Percentiles rank a stretch among this genome's conserved stretches.
These are phyloP conservation scores for Boletus barrowsii DNA, from an alignment of 768 basidiomycete genomes.

Conservation along the genomic window DNA sequence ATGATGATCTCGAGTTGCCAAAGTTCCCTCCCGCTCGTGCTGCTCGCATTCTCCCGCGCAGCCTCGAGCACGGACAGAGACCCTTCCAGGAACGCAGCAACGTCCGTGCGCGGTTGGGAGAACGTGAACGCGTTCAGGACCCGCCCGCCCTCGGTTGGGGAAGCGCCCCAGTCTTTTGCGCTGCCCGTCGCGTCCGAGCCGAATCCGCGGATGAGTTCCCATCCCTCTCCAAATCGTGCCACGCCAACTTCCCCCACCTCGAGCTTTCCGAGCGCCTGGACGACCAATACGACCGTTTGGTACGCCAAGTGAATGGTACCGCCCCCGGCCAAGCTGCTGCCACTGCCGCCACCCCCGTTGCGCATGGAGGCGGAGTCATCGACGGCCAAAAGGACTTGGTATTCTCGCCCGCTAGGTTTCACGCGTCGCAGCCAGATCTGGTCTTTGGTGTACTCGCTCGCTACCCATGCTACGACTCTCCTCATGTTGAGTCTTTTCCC, in stretches of 20 bases:
- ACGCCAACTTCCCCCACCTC: constrained; percentile 95
- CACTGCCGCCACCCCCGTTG: constrained; percentile 10
- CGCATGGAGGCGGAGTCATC: constrained; percentile 96
- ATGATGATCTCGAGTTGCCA: constrained; percentile 99
- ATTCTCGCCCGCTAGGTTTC: constrained; percentile 89
- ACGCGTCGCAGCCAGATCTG: constrained; percentile 98
- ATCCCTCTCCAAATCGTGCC: constrained; percentile 82
- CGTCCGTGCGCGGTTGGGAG: constrained; percentile 85
- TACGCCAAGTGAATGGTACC: constrained; percentile 79
- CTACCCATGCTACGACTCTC: constrained; percentile 96
- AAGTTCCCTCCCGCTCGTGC: constrained; percentile 69
- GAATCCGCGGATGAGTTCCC: constrained; percentile 88
- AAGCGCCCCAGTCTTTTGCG: constrained; percentile 42
- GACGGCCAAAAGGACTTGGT: constrained; percentile 90
- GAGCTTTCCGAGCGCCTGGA: constrained; percentile 84
- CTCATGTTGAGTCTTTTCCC: constrained; percentile 99
- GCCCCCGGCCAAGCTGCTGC: not conserved
- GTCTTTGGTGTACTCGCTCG: constrained; percentile 98
- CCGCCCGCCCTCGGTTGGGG: constrained; percentile 26
- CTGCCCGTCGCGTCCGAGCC: constrained; percentile 76
- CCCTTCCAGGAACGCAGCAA: constrained; percentile 75
- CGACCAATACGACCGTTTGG: constrained; percentile 88
- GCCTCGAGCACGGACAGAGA: constrained; percentile 71
- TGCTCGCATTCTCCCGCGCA: constrained; percentile 64
- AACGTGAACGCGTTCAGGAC: constrained; percentile 87